Conservation (phyloP, 768 basidiomycete genomes). For the Postia placenta region DNA sequence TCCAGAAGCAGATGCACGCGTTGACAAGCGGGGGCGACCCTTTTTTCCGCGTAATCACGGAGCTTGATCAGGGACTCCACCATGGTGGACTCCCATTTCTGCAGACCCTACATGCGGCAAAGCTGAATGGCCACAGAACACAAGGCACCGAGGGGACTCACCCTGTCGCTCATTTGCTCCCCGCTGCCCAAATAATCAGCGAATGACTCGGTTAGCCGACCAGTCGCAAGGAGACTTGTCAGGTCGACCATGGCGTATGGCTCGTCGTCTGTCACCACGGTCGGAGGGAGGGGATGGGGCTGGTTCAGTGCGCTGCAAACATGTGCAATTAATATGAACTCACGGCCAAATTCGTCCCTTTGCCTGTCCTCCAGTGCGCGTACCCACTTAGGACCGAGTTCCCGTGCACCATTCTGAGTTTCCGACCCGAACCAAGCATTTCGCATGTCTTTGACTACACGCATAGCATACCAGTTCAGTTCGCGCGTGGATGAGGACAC, state of each 20-base stretch:
- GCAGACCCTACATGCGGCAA: constrained; percentile 50
- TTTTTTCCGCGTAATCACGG: constrained; percentile 67
- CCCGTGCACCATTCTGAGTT: constrained; percentile 58
- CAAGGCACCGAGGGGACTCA: constrained; percentile 26
- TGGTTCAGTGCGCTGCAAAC: no score
- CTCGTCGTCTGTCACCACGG: constrained; percentile 43
- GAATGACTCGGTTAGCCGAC: constrained; percentile 64
- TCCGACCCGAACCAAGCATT: constrained; percentile 69
- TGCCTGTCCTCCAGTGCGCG: constrained; percentile 57
- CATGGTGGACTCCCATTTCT: constrained; percentile 78
- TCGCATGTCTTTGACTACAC: constrained; percentile 68
- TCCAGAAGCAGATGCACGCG: constrained; percentile 70
- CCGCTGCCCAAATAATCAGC: constrained; percentile 70
- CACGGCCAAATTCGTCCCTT: constrained; percentile 62
- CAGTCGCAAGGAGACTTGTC: constrained; percentile 63
- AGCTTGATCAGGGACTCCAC: constrained; percentile 64
- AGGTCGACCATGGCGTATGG: constrained; percentile 66
- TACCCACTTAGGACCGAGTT: constrained; percentile 70
- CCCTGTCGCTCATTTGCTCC: constrained; percentile 80
- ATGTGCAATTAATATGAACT: no score
- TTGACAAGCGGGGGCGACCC: constrained; percentile 68
- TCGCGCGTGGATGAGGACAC: constrained; percentile 66
- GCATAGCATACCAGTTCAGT: constrained; percentile 64
- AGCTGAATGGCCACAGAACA: not conserved
- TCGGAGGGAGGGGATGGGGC: no score